Evolutionary conservation across 108 stramenopile species (phyloP), one percentile per base, ranked within the genome.

Genomic region (Cyclotella kingstonii): DNA sequence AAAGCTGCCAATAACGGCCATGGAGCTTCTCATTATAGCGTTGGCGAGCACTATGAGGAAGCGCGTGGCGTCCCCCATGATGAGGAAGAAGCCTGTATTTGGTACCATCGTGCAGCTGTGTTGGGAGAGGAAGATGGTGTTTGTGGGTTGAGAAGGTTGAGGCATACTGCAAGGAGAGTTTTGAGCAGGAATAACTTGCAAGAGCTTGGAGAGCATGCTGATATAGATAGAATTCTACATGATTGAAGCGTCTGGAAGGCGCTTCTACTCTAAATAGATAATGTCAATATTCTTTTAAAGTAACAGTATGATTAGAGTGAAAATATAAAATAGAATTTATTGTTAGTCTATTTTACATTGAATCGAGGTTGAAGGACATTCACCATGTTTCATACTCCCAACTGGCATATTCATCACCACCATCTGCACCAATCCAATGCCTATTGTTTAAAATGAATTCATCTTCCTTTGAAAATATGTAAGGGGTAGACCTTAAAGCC

Each of bases 21-120:
- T 45, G 68, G 70, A 2, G 81, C 84, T 0, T 62, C 83, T 34
- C 87, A 93, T 52, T 93, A 73, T 47, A 79, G 79, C 18, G 88
- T 93, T 5, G 92, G 85, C 4, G 92, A 93, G 71, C 80, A 80
- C 28, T 90, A 83, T 49, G 92, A 93, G 63, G 88, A 90, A 57
- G 92, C 89, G 2, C 68, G 92, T 0, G 68, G 73, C 22, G 87
- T 93, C 1, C 89, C 82, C 0, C 82, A 85, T 43, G 84, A 84
- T 49, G 81, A 89, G 41, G 81, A 81, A 50, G 92, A 93, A 63
- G 92, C 92, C 2, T 90, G 88, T 40, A 56, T 93, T 12, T 93
- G 92, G 92, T 93, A 90, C 75, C 85, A 85, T 66, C 76, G 81
- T 11, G 92, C 92, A 7, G 92, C 89, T 8, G 62, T 88, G 30